Conservation (phyloP, 805 yeast genomes). For the Sungouiella blattae region DNA sequence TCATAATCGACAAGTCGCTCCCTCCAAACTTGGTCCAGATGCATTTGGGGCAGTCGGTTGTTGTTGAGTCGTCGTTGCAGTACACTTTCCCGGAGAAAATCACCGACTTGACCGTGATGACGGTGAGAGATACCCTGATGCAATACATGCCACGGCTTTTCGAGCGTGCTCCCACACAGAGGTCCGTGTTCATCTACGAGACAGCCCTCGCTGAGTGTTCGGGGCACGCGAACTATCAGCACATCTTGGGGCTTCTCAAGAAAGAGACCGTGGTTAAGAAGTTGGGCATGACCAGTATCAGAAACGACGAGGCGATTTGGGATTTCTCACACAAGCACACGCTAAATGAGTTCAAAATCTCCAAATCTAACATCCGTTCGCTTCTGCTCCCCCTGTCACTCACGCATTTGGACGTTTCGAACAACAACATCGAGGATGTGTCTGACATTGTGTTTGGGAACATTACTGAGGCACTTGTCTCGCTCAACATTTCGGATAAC, state of each 20-base stretch:
- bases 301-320: conserved; percentile 1
- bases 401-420: conserved; percentile 5
- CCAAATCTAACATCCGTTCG: not conserved
- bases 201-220: conserved; percentile 1
- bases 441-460: not conserved
- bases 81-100: not conserved
- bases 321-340: not conserved
- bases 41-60: conserved; percentile 11
- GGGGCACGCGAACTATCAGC: conserved; percentile 1
- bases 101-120: not conserved
- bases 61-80: not conserved
- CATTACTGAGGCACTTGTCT: conserved; percentile 6
- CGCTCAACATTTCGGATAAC: conserved; percentile 16
- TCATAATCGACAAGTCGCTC: conserved; percentile 6
- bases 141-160: not conserved
- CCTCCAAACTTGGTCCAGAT: conserved; percentile 11
- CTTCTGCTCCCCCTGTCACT: conserved; percentile 1
- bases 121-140: conserved; percentile 1
- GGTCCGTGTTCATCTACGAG: not conserved
- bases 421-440: conserved; percentile 5
- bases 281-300: conserved; percentile 1
- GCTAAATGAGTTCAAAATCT: not conserved
- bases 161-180: not conserved
- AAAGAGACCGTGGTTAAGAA: not conserved
- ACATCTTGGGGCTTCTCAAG: not conserved